A percentile compares a stretch with the other conserved stretches of the same genome.
phyloP scores from a whole-genome alignment of 2,329 filamentous ascomycete species.

The Volutella citrinella region DNA sequence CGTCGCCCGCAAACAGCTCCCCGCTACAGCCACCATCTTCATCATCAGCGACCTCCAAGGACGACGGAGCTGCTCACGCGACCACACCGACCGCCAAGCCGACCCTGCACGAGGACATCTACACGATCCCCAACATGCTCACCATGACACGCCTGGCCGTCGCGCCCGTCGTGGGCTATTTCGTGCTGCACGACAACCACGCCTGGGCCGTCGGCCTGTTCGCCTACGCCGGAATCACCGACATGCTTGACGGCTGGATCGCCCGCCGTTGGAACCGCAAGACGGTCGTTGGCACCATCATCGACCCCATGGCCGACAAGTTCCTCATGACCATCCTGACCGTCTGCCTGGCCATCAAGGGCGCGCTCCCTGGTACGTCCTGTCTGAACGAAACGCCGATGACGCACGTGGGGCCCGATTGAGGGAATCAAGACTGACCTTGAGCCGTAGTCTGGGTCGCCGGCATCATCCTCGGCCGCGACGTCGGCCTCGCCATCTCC shows the following conservation, averaged over 20 bases:
- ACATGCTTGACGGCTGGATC: constrained; percentile 91
- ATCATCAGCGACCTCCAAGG: constrained; percentile 1
- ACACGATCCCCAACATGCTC: constrained; percentile 91
- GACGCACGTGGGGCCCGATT: too few species aligned
- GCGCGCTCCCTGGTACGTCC: constrained; percentile 69
- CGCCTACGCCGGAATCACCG: constrained; percentile 85
- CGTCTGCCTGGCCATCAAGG: constrained; percentile 79
- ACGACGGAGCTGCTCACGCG: constrained; percentile 1
- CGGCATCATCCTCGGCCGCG: constrained; percentile 84
- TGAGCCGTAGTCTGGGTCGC: constrained; percentile 81
- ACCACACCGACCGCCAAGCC: constrained; percentile 9
- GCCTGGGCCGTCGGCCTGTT: constrained; percentile 80
- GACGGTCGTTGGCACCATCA: constrained; percentile 91
- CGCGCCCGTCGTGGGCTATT: constrained; percentile 83
- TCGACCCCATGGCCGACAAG: constrained; percentile 98
- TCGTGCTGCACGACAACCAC: constrained; percentile 80
- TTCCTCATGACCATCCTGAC: constrained; percentile 91
- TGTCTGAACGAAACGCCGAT: too few species aligned
- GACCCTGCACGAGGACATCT: constrained; percentile 78
- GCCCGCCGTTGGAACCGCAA: constrained; percentile 82
- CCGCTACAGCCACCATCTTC: constrained; percentile 1
- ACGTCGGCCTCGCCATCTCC: constrained; percentile 76
- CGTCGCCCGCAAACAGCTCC: constrained; percentile 5
- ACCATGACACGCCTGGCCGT: constrained; percentile 82
- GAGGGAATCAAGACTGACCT: too few species aligned